These are phyloP conservation scores for Lecanoromycetidae sp. DNA, from an alignment of 2,329 filamentous ascomycete genomes.

Conservation along the genomic window DNA sequence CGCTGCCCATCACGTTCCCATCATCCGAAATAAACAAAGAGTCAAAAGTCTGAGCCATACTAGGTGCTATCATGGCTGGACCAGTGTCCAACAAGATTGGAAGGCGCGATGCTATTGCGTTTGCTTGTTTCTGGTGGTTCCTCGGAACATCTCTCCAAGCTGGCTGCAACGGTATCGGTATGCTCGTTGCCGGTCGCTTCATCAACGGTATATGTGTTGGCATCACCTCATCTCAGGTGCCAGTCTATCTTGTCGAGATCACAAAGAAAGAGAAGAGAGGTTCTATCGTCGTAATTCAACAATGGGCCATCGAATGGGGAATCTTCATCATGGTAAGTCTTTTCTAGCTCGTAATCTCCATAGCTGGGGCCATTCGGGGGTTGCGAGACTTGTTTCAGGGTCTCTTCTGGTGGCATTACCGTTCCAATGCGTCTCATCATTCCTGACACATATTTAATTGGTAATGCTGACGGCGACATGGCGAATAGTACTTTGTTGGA, in stretches of 20 bases:
- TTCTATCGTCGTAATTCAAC: conserved; percentile 34
- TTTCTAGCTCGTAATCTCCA: conserved; percentile 28
- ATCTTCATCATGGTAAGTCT: conserved; percentile 36
- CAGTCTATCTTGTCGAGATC: conserved; percentile 35
- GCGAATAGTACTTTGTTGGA: conserved; percentile 52
- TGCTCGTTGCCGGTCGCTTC: conserved; percentile 34
- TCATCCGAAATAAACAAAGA: no score
- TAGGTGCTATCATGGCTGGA: conserved; percentile 35
- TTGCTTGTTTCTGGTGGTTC: conserved; percentile 40
- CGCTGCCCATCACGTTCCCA: no score
- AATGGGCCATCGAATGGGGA: conserved; percentile 32
- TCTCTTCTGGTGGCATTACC: no score
- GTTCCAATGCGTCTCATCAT: no score
- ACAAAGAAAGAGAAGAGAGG: conserved; percentile 33
- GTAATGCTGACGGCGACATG: no score
- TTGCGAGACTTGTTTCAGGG: not conserved
- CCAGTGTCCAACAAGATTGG: conserved; percentile 38
- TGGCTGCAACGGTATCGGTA: conserved; percentile 27
- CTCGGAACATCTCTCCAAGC: conserved; percentile 33
- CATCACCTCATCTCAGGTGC: conserved; percentile 34
- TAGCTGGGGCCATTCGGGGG: conserved; percentile 30
- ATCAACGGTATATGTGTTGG: conserved; percentile 29
- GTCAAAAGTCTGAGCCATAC: no score
- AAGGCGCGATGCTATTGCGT: conserved; percentile 35
- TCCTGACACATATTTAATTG: no score